phyloP scores from a whole-genome alignment of 805 yeast species.

The Myxozyma mucilagina region DNA sequence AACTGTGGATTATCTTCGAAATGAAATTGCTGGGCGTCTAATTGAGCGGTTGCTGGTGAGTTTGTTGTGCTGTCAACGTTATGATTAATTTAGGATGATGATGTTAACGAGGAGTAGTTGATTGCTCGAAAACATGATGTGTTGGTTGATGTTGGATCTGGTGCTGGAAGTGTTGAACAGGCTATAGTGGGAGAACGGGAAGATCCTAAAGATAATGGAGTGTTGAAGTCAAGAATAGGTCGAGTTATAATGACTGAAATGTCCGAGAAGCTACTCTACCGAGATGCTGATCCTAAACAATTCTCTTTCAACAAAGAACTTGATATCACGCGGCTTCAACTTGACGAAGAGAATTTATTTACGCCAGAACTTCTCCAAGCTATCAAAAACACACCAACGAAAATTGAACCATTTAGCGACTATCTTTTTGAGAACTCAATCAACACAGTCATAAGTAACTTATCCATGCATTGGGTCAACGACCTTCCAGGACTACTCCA shows the following conservation, averaged over 20 bases:
- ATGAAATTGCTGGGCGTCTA: conserved; percentile 70
- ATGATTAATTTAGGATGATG: neutral
- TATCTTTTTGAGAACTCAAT: conserved; percentile 42
- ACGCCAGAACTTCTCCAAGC: conserved; percentile 38
- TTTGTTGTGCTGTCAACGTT: neutral
- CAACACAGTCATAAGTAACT: conserved; percentile 72
- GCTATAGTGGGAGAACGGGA: conserved; percentile 43
- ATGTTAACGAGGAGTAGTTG: conserved; percentile 40
- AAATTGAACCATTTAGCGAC: conserved; percentile 14
- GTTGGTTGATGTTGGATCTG: conserved; percentile 71
- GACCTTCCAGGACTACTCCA: conserved; percentile 69
- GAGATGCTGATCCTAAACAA: conserved; percentile 48
- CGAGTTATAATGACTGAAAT: conserved; percentile 68
- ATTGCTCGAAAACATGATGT: conserved; percentile 62
- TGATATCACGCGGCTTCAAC: conserved; percentile 52
- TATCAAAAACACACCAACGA: conserved; percentile 35
- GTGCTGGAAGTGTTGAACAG: conserved; percentile 63
- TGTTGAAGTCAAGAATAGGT: conserved; percentile 54
- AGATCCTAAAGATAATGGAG: conserved; percentile 49
- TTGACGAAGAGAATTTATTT: conserved; percentile 63
- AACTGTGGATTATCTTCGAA: conserved; percentile 66
- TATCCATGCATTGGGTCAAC: conserved; percentile 82
- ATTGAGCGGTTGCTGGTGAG: conserved; percentile 64
- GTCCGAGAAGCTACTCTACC: conserved; percentile 51
- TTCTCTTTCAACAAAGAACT: conserved; percentile 48